A percentile compares a stretch with the other conserved stretches of the same genome.
Evolutionary conservation across 2,329 filamentous ascomycete genomes (phyloP).

Genomic region (Diplocarpon rosae): DNA sequence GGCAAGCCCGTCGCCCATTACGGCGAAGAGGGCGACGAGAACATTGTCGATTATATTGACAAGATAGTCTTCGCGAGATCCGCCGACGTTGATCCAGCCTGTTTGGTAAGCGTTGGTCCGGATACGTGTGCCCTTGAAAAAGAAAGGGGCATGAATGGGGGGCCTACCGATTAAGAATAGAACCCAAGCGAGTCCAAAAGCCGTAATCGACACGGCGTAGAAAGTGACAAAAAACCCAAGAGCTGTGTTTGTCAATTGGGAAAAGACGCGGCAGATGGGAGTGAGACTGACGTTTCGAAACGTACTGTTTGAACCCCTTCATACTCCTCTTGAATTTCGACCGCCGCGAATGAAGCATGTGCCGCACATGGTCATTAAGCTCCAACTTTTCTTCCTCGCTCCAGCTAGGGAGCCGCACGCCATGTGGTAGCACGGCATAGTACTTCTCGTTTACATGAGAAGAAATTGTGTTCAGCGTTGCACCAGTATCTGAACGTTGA

Average conservation of each 20-base stretch:
- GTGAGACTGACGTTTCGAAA: constrained; percentile 47
- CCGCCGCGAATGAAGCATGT: constrained; percentile 74
- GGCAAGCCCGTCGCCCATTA: constrained; percentile 59
- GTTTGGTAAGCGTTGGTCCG: not conserved
- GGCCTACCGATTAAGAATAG: constrained; percentile 67
- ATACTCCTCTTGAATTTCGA: constrained; percentile 69
- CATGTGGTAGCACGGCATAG: constrained; percentile 71
- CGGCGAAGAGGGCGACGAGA: constrained; percentile 57
- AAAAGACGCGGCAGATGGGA: constrained; percentile 2
- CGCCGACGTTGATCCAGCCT: constrained; percentile 70
- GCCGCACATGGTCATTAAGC: constrained; percentile 73
- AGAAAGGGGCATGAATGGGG: not conserved
- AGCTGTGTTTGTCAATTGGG: constrained; percentile 32
- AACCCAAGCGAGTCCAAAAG: constrained; percentile 81
- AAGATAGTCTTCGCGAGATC: constrained; percentile 51
- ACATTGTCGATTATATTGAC: constrained; percentile 63
- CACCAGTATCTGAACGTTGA: constrained; percentile 15
- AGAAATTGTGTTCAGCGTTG: constrained; percentile 45
- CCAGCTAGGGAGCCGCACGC: constrained; percentile 64
- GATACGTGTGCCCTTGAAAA: not conserved
- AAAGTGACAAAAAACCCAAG: constrained; percentile 76
- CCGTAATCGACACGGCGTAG: constrained; percentile 71
- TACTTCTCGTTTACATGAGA: constrained; percentile 58
- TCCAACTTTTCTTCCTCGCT: constrained; percentile 60
- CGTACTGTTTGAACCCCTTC: constrained; percentile 73